Evolutionary conservation across 805 yeast genomes (phyloP).

Genomic region (Diddensiella santjacobensis): DNA sequence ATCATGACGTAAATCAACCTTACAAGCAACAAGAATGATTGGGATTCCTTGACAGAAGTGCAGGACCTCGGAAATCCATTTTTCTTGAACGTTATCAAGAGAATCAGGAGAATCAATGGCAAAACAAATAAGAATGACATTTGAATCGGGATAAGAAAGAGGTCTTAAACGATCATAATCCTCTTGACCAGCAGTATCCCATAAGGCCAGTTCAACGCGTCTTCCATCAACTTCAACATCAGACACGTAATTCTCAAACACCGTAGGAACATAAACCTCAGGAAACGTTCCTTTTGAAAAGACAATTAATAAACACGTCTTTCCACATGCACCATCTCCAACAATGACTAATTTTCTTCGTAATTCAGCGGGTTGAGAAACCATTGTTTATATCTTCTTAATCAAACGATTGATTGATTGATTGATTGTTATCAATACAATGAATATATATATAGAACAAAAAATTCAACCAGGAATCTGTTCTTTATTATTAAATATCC

Average conservation of each 20-base stretch:
- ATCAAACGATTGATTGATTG: too few relatives aligned
- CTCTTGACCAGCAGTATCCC: conserved; percentile 99
- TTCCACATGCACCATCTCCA: conserved; percentile 98
- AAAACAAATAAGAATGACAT: conserved; percentile 88
- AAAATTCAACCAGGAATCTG: too few relatives aligned
- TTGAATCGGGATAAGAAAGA: conserved; percentile 85
- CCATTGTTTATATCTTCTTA: too few relatives aligned
- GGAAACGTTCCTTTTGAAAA: conserved; percentile 88
- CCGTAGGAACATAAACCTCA: conserved; percentile 92
- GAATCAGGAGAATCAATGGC: conserved; percentile 90
- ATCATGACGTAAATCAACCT: conserved; percentile 83
- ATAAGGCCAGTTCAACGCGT: conserved; percentile 86
- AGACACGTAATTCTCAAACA: conserved; percentile 95
- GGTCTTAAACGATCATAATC: conserved; percentile 94
- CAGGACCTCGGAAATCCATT: conserved; percentile 90
- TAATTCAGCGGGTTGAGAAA: conserved; percentile 28
- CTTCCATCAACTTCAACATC: conserved; percentile 91
- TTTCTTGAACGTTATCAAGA: conserved; percentile 88
- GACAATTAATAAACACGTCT: conserved; percentile 83
- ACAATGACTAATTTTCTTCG: conserved; percentile 75
- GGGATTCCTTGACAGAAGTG: conserved; percentile 95
- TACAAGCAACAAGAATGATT: conserved; percentile 88
- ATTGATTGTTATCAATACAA: too few relatives aligned
- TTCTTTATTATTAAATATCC: too few relatives aligned
- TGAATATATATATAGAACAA: too few relatives aligned